phyloP scores from a whole-genome alignment of 257 asterid species.

The Solanum neorickii region DNA sequence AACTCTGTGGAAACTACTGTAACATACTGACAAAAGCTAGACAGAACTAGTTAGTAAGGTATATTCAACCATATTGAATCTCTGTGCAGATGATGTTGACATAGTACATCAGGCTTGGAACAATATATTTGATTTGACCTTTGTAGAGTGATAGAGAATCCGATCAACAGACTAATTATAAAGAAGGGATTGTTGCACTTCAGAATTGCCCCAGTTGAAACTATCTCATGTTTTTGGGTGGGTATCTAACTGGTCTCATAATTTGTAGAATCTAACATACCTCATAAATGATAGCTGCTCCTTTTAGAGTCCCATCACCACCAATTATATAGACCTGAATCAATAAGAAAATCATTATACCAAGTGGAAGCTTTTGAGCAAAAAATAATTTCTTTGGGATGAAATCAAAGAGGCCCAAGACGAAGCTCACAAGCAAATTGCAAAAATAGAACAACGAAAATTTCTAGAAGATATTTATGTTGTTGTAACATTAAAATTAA shows the following conservation, averaged over 20 bases:
- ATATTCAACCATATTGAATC: background rate
- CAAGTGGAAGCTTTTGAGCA: conserved; percentile 3
- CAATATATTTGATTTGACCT: background rate
- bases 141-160: background rate
- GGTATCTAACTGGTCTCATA: background rate
- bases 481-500: background rate
- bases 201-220: background rate
- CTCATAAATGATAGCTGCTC: conserved; percentile 82
- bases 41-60: background rate
- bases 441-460: background rate
- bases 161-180: background rate
- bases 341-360: conserved; percentile 24
- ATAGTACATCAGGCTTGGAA: background rate
- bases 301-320: conserved; percentile 95
- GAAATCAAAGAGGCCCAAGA: background rate
- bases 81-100: background rate
- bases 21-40: background rate
- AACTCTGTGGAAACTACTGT: background rate
- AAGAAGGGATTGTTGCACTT: background rate
- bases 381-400: background rate
- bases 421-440: background rate
- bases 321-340: conserved; percentile 92
- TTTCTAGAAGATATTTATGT: background rate
- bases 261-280: conserved; percentile 19
- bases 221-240: background rate